Base-by-base conservation (phyloP, 306 rosid species). In the Alnus rubra region DNA sequence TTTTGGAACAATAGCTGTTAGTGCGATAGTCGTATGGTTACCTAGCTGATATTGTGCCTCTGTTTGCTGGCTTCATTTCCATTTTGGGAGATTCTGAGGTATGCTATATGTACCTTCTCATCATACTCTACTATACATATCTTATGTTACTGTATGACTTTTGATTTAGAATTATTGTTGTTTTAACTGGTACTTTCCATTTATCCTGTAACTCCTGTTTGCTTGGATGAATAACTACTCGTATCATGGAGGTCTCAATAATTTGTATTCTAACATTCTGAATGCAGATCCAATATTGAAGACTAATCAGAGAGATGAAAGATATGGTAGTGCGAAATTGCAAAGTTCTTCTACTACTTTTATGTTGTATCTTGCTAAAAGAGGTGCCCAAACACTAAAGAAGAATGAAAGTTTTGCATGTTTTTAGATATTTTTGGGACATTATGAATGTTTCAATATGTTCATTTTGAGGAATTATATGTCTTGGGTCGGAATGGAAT, bases 31-130 rank as follows among this genome's bases (percentile, higher is more conserved):
- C 71, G 97, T 97, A 69, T 82, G 97, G 92, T 77, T 94, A 89
- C 70, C 39, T 92, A 79, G 88, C 98, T 45, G 4, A 94, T 81
- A 92, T 89, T 69, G 93, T 86, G 72, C 98, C 97, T 69, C 93
- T 92, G 44, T 94, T 94, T 80, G 94, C 92, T 58, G 98, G 98
- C 64, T 91, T 94, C 83, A 48, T 89, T 76, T 82, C 86, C 39
- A 94, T 94, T 69, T 88, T 94, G 42, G 97, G 92, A 82, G 97
- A 91, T 79, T 94, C 97, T n/a, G 98, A 94, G 98, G 98, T 92
- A 82, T 58, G 83, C 64, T 47, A 5, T 52, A 78, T 28, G 45
- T 7, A 4, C 45, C 19, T 44, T 70, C 70, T 73, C 47, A 49
- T 39, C 54, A 56, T 47, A 65, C 58, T 35, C 2, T 67, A 2